These are phyloP conservation scores for Sporobolomyces roseus DNA, from an alignment of 768 basidiomycete genomes.

Conservation along the genomic window DNA sequence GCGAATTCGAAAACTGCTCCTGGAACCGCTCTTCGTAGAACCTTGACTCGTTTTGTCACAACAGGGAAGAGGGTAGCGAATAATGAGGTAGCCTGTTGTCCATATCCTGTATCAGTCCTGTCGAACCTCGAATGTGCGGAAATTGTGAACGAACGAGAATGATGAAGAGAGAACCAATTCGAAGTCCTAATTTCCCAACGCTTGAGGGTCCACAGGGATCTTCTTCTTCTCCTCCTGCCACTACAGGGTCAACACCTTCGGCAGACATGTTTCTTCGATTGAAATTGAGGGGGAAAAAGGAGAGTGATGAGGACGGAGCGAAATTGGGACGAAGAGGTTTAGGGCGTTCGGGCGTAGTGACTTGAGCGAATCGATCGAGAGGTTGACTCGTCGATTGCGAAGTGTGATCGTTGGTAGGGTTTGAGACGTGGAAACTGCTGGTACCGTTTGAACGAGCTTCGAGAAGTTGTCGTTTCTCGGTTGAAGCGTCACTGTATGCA, in stretches of 20 bases:
- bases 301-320: not conserved
- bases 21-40: conserved; percentile 36
- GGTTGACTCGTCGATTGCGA: not conserved
- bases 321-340: not conserved
- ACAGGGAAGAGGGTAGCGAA: conserved; percentile 46
- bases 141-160: conserved; percentile 18
- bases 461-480: conserved; percentile 20
- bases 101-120: too few species aligned
- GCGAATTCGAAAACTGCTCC: conserved; percentile 43
- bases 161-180: conserved; percentile 35
- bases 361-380: too few species aligned
- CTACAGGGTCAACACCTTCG: not conserved
- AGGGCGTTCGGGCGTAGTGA: not conserved
- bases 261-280: too few species aligned
- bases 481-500: not conserved
- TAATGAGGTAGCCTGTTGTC: conserved; percentile 37
- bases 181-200: conserved; percentile 25
- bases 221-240: conserved; percentile 4
- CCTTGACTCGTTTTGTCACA: conserved; percentile 35
- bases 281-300: too few species aligned
- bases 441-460: not conserved
- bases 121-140: too few species aligned
- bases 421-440: conserved; percentile 12
- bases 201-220: conserved; percentile 28
- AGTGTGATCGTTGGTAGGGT: not conserved